These are phyloP conservation scores for Stagonosporopsis chrysanthemi DNA, from an alignment of 2,329 filamentous ascomycete species.

Conservation along the genomic window DNA sequence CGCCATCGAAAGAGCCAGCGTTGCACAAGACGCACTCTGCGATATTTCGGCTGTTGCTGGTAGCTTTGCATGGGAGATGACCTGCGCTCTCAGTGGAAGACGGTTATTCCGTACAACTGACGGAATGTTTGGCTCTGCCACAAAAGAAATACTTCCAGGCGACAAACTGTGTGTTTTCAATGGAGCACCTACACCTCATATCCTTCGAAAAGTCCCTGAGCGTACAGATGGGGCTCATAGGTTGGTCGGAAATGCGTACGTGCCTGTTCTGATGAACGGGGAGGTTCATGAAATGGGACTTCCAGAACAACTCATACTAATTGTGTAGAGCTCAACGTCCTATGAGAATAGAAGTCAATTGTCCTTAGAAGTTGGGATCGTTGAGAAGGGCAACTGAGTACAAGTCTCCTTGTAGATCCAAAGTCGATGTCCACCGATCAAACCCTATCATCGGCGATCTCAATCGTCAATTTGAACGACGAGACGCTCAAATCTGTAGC, in stretches of 20 bases:
- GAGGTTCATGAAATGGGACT: constrained; percentile 1
- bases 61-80: background rate
- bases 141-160: background rate
- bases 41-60: background rate
- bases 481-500: too few species aligned
- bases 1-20: background rate
- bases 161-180: constrained; percentile 12
- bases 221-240: background rate
- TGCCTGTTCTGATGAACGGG: constrained; percentile 8
- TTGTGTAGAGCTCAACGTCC: too few species aligned
- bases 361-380: too few species aligned
- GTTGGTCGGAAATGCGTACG: constrained; percentile 7
- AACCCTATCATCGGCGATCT: too few species aligned
- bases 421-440: too few species aligned
- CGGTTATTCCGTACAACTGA: background rate
- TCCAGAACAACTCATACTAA: background rate
- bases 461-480: too few species aligned
- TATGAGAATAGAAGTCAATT: too few species aligned
- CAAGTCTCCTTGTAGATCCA: too few species aligned
- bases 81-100: background rate
- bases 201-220: background rate
- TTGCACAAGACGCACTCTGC: background rate
- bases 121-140: background rate
- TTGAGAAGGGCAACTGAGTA: too few species aligned
- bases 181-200: constrained; percentile 5